Conservation (phyloP, 2,329 filamentous ascomycete species). For the Achaetomium macrosporum region DNA sequence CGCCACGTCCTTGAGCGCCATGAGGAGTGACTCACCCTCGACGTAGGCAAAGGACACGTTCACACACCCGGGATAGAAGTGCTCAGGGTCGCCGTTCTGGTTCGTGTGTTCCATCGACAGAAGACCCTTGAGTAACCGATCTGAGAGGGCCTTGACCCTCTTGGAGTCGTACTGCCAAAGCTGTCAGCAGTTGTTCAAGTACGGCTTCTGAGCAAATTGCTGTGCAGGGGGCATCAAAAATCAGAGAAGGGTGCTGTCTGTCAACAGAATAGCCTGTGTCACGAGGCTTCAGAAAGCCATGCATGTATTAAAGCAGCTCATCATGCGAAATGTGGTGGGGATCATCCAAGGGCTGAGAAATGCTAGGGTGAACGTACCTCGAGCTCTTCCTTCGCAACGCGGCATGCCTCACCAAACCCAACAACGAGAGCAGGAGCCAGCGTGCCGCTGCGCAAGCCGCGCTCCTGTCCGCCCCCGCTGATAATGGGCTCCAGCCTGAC, state of each 20-base stretch:
- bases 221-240: conserved; percentile 17
- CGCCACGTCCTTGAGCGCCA: conserved; percentile 97
- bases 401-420: conserved; percentile 92
- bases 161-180: conserved; percentile 80
- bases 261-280: conserved; percentile 54
- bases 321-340: conserved; percentile 43
- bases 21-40: conserved; percentile 93
- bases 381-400: conserved; percentile 86
- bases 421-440: conserved; percentile 83
- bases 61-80: conserved; percentile 93
- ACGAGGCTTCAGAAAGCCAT: conserved; percentile 80
- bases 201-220: conserved; percentile 2
- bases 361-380: conserved; percentile 55
- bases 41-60: conserved; percentile 99
- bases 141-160: conserved; percentile 75
- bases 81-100: conserved; percentile 76
- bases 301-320: conserved; percentile 78
- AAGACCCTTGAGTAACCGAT: conserved; percentile 75
- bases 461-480: conserved; percentile 90
- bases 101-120: conserved; percentile 85
- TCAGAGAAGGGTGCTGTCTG: conserved; percentile 65
- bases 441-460: conserved; percentile 90
- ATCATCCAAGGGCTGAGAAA: conserved; percentile 21
- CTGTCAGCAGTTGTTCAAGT: conserved; percentile 5
- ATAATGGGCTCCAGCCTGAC: conserved; percentile 95